These are phyloP conservation scores for Limonomyces culmigenus DNA, from an alignment of 1,284 basidiomycete species.

Conservation along the genomic window DNA sequence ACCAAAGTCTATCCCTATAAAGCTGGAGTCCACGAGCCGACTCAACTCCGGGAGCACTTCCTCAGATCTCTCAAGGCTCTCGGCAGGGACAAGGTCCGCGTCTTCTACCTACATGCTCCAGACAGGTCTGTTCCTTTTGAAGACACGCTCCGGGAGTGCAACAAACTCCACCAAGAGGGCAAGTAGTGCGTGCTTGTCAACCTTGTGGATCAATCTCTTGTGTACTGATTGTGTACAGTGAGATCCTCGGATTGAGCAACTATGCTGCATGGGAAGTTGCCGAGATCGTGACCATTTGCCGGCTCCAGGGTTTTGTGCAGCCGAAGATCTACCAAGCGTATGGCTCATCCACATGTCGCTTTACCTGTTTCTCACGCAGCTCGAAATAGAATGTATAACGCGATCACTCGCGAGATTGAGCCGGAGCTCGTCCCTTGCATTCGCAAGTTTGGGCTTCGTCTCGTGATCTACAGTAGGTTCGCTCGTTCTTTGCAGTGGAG, in stretches of 20 bases:
- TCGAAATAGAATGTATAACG: constrained; percentile 28
- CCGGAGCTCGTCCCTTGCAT: constrained; percentile 37
- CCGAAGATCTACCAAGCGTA: constrained; percentile 36
- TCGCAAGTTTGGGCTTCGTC: constrained; percentile 33
- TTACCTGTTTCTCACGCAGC: background rate
- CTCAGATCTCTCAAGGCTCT: constrained; percentile 20
- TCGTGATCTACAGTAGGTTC: constrained; percentile 36
- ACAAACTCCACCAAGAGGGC: constrained; percentile 25
- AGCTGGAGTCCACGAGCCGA: constrained; percentile 22
- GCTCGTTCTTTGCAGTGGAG: constrained; percentile 15
- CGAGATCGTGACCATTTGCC: constrained; percentile 34
- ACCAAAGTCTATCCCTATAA: constrained; percentile 30
- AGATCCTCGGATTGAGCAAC: constrained; percentile 30
- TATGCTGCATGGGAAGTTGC: constrained; percentile 29
- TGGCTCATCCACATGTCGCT: constrained; percentile 1
- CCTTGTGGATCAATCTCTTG: background rate
- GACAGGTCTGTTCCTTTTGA: constrained; percentile 29
- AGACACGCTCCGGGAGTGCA: constrained; percentile 24
- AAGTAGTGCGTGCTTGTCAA: constrained; percentile 19
- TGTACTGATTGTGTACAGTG: constrained; percentile 11
- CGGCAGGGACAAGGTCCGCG: constrained; percentile 19
- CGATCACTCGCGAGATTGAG: constrained; percentile 33
- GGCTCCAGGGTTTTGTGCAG: constrained; percentile 28
- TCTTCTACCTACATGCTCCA: constrained; percentile 29
- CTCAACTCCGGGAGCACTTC: constrained; percentile 19